These are phyloP conservation scores for Lachancea kluyveri DNA, from an alignment of 805 yeast genomes.

Conservation along the genomic window DNA sequence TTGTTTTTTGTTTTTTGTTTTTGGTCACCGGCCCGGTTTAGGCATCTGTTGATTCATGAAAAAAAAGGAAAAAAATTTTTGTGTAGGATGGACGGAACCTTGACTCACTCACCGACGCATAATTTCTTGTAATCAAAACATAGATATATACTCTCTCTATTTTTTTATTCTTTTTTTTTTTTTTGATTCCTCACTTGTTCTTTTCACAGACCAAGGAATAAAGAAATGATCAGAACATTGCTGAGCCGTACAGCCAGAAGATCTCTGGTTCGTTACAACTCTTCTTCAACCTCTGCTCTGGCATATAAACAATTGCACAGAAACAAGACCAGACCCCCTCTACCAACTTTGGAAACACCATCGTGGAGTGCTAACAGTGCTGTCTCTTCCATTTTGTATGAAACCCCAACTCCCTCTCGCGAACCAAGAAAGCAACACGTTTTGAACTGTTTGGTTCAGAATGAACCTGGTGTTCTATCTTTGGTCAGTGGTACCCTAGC, in stretches of 20 bases:
- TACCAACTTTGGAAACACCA: slow-evolving; percentile 91
- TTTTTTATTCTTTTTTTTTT: no score
- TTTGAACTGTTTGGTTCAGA: slow-evolving; percentile 93
- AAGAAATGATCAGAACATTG: slow-evolving; percentile 19
- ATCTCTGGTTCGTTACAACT: slow-evolving; percentile 17
- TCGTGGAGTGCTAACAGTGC: slow-evolving; percentile 96
- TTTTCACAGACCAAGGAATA: slow-evolving; percentile 2
- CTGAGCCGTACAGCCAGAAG: slow-evolving; percentile 13
- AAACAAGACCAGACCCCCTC: slow-evolving; percentile 78
- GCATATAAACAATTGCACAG: slow-evolving; percentile 91
- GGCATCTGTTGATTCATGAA: no score
- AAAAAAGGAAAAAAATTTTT: no score
- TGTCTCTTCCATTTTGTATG: slow-evolving; percentile 90
- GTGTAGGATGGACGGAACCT: no score
- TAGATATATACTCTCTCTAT: no score
- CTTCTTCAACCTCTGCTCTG: slow-evolving; percentile 84
- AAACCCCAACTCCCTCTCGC: slow-evolving; percentile 55
- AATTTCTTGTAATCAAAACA: no score
- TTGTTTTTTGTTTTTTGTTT: no score
- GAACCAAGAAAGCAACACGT: slow-evolving; percentile 80
- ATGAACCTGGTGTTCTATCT: slow-evolving; percentile 96
- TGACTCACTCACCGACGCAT: no score
- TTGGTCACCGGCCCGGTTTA: no score
- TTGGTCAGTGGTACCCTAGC: slow-evolving; percentile 93
- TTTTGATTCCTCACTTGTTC: no score